Conservation (phyloP, 208 protist species). For the Leishmania mexicana region DNA sequence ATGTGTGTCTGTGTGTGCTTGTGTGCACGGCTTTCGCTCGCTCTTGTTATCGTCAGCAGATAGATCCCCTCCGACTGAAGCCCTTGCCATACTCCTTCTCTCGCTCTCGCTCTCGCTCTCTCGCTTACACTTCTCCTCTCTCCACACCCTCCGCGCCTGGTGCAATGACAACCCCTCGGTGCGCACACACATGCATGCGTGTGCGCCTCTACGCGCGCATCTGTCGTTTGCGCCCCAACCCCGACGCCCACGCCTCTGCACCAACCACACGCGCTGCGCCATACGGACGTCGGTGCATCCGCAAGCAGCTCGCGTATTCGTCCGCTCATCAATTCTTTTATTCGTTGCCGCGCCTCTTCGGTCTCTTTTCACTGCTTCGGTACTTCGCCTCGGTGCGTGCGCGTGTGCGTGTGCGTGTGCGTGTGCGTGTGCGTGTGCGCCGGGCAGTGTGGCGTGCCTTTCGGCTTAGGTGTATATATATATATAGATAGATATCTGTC, state of each 20-base stretch:
- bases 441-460: background rate
- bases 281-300: background rate
- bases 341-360: constrained; percentile 6
- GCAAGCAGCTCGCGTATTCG: background rate
- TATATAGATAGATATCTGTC: no score
- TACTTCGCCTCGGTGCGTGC: background rate
- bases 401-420: background rate
- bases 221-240: background rate
- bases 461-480: no score
- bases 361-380: background rate
- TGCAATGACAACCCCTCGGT: background rate
- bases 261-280: background rate
- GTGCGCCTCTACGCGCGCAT: background rate
- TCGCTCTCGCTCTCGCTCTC: background rate
- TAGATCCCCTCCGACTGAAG: background rate
- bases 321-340: constrained; percentile 4
- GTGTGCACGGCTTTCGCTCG: background rate
- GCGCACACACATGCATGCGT: background rate
- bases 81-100: background rate
- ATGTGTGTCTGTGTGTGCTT: background rate
- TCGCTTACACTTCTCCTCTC: background rate
- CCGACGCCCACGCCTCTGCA: background rate
- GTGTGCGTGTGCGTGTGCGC: background rate
- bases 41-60: background rate
- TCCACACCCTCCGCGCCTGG: background rate